Conservation (phyloP, 345 rosid genomes). For the Linum trigynum region DNA sequence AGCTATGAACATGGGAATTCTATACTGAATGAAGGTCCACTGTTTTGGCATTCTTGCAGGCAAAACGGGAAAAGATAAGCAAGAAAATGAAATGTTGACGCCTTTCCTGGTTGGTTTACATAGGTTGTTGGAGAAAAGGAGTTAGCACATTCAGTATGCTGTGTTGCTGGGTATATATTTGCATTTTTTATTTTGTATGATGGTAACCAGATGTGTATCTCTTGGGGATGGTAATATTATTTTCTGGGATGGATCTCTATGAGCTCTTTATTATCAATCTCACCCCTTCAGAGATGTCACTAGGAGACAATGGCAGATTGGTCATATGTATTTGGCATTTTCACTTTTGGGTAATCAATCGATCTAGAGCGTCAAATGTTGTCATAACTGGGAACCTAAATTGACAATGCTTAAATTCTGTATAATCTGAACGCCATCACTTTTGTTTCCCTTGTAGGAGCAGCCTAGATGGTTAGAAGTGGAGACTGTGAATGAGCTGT, state of each 20-base stretch:
- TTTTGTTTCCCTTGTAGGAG: slow-evolving; percentile 32
- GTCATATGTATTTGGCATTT: slow-evolving; percentile 68
- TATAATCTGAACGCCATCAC: neutral
- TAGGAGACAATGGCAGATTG: slow-evolving; percentile 27
- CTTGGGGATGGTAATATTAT: slow-evolving; percentile 89
- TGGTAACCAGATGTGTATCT: slow-evolving; percentile 63
- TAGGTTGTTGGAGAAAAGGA: neutral
- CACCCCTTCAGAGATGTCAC: slow-evolving; percentile 36
- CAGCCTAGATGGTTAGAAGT: slow-evolving; percentile 81
- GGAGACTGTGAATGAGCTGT: slow-evolving; percentile 64
- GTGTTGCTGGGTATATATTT: neutral
- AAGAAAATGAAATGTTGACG: too few species aligned
- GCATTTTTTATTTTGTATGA: neutral
- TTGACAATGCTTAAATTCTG: neutral
- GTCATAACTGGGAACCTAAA: neutral
- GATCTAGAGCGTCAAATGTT: neutral
- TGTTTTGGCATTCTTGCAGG: too few species aligned
- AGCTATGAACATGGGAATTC: too few species aligned
- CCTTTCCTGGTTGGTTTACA: neutral
- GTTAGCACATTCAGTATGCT: neutral
- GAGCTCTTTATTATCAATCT: slow-evolving; percentile 85
- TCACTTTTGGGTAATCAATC: slow-evolving; percentile 47
- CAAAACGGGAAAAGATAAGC: too few species aligned
- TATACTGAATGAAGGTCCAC: too few species aligned
- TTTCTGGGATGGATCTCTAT: slow-evolving; percentile 85